Conservation (phyloP, 345 rosid species). For the Syzygium grande region DNA sequence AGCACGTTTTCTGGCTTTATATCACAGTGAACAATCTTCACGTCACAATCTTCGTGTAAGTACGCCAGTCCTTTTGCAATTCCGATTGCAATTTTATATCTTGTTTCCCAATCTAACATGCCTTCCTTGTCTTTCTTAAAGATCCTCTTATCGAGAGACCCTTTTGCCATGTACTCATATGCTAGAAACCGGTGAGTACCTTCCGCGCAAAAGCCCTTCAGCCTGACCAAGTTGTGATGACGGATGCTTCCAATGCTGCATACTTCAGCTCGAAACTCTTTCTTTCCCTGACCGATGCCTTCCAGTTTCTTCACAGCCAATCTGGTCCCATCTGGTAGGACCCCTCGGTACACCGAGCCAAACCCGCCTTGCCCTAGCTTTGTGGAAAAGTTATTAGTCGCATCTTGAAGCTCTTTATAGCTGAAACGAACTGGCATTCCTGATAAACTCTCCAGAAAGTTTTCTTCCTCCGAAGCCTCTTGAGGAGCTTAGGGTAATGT, state of each 20-base stretch:
- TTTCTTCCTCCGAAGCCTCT: constrained; percentile 68
- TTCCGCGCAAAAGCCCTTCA: constrained; percentile 85
- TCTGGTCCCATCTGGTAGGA: constrained; percentile 65
- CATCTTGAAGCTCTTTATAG: constrained; percentile 70
- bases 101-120: constrained; percentile 60
- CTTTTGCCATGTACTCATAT: constrained; percentile 77
- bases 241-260: constrained; percentile 87
- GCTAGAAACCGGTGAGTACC: constrained; percentile 79
- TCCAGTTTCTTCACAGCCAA: constrained; percentile 94
- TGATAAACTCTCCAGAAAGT: constrained; percentile 48
- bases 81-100: constrained; percentile 74
- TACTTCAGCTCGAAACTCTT: constrained; percentile 95
- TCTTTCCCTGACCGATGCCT: constrained; percentile 91
- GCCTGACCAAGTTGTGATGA: constrained; percentile 80
- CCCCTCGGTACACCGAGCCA: constrained; percentile 81
- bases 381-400: constrained; percentile 66
- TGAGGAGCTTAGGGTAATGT: constrained; percentile 25
- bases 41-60: constrained; percentile 83
- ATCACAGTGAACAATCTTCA: constrained; percentile 79
- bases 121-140: constrained; percentile 45
- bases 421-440: constrained; percentile 80
- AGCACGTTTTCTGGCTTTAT: constrained; percentile 94
- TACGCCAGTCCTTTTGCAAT: constrained; percentile 94
- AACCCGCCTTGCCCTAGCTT: constrained; percentile 97
- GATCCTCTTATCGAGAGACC: constrained; percentile 89